phyloP scores from a whole-genome alignment of 345 rosid species.

The Populus nigra region DNA sequence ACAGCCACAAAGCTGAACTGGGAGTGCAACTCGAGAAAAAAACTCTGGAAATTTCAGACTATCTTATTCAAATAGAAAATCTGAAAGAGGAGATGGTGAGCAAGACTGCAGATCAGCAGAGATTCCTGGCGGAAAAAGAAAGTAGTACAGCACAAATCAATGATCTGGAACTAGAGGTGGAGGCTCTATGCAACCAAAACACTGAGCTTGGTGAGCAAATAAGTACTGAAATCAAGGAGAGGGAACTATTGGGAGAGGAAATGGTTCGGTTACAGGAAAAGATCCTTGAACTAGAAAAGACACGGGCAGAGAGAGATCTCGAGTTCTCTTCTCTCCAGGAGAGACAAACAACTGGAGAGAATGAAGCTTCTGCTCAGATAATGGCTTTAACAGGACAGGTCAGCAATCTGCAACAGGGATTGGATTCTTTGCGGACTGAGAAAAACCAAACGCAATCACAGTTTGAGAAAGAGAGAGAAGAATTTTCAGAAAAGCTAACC shows the following conservation, averaged over 20 bases:
- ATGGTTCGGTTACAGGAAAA: constrained; percentile 29
- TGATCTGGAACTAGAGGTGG: constrained; percentile 27
- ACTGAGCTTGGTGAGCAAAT: constrained; percentile 29
- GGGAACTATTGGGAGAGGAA: constrained; percentile 17
- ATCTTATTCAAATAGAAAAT: constrained; percentile 30
- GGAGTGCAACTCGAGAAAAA: constrained; percentile 54
- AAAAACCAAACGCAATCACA: constrained; percentile 42
- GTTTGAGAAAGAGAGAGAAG: constrained; percentile 52
- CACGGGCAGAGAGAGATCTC: constrained; percentile 34
- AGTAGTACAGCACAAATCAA: constrained; percentile 20
- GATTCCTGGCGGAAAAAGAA: constrained; percentile 25
- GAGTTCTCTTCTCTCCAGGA: constrained; percentile 45
- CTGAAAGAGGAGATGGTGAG: constrained; percentile 24
- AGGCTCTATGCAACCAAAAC: constrained; percentile 22
- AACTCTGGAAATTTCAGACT: constrained; percentile 49
- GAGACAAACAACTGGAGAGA: constrained; percentile 31
- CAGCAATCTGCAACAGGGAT: constrained; percentile 45
- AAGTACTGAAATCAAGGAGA: constrained; percentile 16
- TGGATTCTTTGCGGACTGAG: constrained; percentile 43
- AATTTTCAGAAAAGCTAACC: constrained; percentile 37
- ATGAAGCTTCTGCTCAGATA: constrained; percentile 48
- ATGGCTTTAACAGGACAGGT: constrained; percentile 39
- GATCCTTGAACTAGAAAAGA: constrained; percentile 37
- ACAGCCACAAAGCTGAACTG: constrained; percentile 50
- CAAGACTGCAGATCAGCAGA: constrained; percentile 27